phyloP scores from a whole-genome alignment of 768 basidiomycete species.

The Artomyces pyxidatus region DNA sequence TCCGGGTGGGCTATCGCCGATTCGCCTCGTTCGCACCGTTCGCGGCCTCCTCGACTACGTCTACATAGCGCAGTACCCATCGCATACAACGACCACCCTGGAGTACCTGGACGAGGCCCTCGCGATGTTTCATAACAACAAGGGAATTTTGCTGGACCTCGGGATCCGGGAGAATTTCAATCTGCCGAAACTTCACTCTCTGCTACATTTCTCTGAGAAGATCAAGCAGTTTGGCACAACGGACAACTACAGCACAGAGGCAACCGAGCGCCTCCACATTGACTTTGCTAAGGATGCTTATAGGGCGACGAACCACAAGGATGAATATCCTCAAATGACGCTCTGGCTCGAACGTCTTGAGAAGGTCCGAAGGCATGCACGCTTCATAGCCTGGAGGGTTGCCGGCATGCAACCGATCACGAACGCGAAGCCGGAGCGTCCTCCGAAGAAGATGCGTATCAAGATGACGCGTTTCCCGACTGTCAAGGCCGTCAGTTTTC shows the following conservation, averaged over 20 bases:
- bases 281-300: slow-evolving; percentile 32
- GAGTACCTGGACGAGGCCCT: slow-evolving; percentile 20
- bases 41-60: slow-evolving; percentile 29
- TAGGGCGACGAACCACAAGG: slow-evolving; percentile 26
- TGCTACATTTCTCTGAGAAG: slow-evolving; percentile 24
- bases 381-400: slow-evolving; percentile 18
- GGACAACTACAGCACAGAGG: slow-evolving; percentile 34
- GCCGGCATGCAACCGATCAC: neutral
- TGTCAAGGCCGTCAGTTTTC: neutral
- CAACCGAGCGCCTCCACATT: slow-evolving; percentile 34
- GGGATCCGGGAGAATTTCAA: slow-evolving; percentile 30
- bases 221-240: slow-evolving; percentile 28
- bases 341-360: slow-evolving; percentile 26
- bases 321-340: slow-evolving; percentile 33
- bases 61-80: slow-evolving; percentile 27
- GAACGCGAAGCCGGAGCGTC: neutral
- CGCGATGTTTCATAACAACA: slow-evolving; percentile 29
- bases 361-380: slow-evolving; percentile 16
- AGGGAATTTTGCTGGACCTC: slow-evolving; percentile 28
- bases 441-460: neutral
- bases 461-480: neutral
- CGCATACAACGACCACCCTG: slow-evolving; percentile 26
- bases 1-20: slow-evolving; percentile 3
- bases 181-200: slow-evolving; percentile 35
- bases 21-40: slow-evolving; percentile 20